Evolutionary conservation across 768 basidiomycete species (phyloP).

Genomic region (Imleria badia): DNA sequence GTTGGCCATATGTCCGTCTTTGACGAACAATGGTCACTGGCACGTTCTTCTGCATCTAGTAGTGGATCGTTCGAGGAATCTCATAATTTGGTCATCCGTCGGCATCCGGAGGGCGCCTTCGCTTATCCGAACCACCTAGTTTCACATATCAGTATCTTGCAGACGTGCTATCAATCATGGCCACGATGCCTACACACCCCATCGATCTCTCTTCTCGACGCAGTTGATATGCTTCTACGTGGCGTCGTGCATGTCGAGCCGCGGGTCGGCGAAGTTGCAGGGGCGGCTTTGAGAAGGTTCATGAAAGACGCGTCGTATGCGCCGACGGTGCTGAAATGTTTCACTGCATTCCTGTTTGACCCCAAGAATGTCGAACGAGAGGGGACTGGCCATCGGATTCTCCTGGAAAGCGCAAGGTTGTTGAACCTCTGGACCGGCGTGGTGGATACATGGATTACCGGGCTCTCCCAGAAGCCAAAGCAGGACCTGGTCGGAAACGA

Average conservation of each 20-base stretch:
- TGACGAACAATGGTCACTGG: slow-evolving; percentile 78
- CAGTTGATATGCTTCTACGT: slow-evolving; percentile 75
- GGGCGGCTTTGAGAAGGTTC: slow-evolving; percentile 67
- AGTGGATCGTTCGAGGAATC: slow-evolving; percentile 64
- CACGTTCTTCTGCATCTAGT: slow-evolving; percentile 40
- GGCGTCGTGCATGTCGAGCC: slow-evolving; percentile 88
- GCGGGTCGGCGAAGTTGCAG: slow-evolving; percentile 64
- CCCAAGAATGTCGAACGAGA: slow-evolving; percentile 62
- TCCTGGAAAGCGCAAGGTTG: slow-evolving; percentile 66
- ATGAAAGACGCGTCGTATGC: slow-evolving; percentile 60
- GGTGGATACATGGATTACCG: slow-evolving; percentile 66
- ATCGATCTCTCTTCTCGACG: slow-evolving; percentile 51
- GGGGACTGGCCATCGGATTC: slow-evolving; percentile 57
- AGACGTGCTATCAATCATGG: slow-evolving; percentile 80
- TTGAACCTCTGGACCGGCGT: slow-evolving; percentile 72
- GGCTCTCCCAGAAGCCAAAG: slow-evolving; percentile 40
- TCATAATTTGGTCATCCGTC: slow-evolving; percentile 63
- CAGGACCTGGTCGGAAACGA: slow-evolving; percentile 42
- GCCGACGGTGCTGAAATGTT: slow-evolving; percentile 57
- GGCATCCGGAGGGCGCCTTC: slow-evolving; percentile 61
- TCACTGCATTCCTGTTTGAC: slow-evolving; percentile 73
- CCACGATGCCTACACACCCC: slow-evolving; percentile 72
- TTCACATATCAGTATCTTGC: slow-evolving; percentile 69
- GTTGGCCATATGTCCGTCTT: slow-evolving; percentile 80
- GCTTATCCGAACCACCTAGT: slow-evolving; percentile 63